phyloP scores from a whole-genome alignment of 345 rosid species.

The Sonneratia alba region DNA sequence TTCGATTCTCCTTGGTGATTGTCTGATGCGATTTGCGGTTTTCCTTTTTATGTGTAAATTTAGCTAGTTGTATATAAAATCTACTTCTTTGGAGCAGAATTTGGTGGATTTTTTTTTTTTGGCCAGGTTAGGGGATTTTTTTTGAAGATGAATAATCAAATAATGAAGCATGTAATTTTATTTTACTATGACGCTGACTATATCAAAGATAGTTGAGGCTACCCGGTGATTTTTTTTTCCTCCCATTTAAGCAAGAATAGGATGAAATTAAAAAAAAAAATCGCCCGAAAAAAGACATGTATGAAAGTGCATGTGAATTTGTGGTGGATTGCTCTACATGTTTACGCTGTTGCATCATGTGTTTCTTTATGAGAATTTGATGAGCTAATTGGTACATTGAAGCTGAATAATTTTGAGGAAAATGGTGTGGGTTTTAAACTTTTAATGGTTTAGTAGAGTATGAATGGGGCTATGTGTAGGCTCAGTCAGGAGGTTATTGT shows the following conservation, averaged over 20 bases:
- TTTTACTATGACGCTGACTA: too few species aligned
- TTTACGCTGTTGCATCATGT: neutral
- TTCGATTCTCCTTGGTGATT: neutral
- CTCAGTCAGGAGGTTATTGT: conserved; percentile 47
- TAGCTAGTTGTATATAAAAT: neutral
- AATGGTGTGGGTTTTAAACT: conserved; percentile 18
- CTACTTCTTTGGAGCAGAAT: neutral
- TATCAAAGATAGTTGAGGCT: too few species aligned
- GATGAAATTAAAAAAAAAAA: neutral
- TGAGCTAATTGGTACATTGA: neutral
- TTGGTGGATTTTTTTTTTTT: neutral
- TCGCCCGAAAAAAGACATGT: too few species aligned
- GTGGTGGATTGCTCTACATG: neutral
- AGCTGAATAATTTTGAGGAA: conserved; percentile 12
- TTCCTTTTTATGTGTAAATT: neutral
- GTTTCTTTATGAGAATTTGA: neutral
- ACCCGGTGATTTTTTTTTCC: too few species aligned
- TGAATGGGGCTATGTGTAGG: conserved; percentile 59
- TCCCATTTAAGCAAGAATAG: neutral
- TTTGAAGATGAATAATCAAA: too few species aligned
- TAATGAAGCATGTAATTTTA: too few species aligned
- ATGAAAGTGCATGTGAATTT: neutral
- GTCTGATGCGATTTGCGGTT: neutral
- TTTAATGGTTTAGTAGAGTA: conserved; percentile 26
- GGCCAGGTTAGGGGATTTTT: too few species aligned